Conservation (phyloP, 2,329 filamentous ascomycete species). For the Didymella pinodella region DNA sequence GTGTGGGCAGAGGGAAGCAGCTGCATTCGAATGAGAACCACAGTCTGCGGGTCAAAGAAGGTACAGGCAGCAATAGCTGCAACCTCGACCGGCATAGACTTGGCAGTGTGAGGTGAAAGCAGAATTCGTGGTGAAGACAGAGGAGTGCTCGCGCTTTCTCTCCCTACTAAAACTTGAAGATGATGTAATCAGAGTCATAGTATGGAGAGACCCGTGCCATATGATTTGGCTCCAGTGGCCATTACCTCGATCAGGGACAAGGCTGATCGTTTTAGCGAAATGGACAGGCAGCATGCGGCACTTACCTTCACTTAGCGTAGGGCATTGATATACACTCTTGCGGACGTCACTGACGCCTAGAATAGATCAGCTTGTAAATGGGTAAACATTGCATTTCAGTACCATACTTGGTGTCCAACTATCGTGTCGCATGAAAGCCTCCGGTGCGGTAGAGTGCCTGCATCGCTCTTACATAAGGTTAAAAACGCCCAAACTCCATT, state of each 20-base stretch:
- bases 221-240: neutral
- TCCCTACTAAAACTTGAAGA: neutral
- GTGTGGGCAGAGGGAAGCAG: neutral
- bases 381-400: slow-evolving; percentile 34
- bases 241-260: neutral
- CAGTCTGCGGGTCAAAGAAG: no score
- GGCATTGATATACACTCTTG: neutral
- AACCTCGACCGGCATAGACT: neutral
- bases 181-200: neutral
- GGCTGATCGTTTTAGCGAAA: neutral
- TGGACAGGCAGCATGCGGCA: neutral
- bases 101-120: neutral
- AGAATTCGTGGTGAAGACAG: neutral
- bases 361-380: slow-evolving; percentile 34
- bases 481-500: slow-evolving; percentile 22
- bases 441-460: slow-evolving; percentile 8
- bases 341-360: slow-evolving; percentile 25
- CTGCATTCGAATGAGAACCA: no score
- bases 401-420: slow-evolving; percentile 26
- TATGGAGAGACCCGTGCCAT: neutral
- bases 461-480: slow-evolving; percentile 20
- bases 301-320: neutral
- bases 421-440: slow-evolving; percentile 2
- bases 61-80: neutral
- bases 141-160: neutral